Evolutionary conservation across 1,284 basidiomycete genomes (phyloP).

Genomic region (Cystobasidium sp.): DNA sequence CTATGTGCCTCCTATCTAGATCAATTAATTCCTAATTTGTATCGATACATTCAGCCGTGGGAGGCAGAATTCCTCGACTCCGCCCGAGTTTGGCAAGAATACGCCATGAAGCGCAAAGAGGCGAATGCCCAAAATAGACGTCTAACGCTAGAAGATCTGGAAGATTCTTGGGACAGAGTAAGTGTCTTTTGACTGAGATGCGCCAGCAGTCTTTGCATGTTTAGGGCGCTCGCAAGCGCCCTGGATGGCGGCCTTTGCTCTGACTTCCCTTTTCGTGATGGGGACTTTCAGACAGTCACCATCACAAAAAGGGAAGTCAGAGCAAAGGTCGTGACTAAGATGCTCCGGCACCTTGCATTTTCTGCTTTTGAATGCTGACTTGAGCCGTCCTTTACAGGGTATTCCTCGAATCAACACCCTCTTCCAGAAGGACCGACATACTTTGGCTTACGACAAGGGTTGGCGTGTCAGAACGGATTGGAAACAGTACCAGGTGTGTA

Average conservation of each 20-base stretch:
- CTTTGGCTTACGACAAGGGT: slow-evolving; percentile 87
- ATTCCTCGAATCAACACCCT: slow-evolving; percentile 96
- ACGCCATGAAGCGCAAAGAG: slow-evolving; percentile 99
- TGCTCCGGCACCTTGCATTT: no score
- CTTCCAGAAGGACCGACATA: slow-evolving; percentile 67
- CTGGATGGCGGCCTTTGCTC: no score
- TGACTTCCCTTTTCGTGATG: background rate
- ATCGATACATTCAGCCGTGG: slow-evolving; percentile 98
- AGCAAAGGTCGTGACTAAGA: no score
- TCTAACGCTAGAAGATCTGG: slow-evolving; percentile 55
- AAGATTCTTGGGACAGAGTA: slow-evolving; percentile 66
- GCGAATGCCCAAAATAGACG: slow-evolving; percentile 96
- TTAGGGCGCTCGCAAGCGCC: no score
- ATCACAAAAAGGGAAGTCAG: background rate
- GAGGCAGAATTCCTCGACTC: slow-evolving; percentile 98
- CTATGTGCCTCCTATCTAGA: background rate
- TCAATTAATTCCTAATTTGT: slow-evolving; percentile 93
- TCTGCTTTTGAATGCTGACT: no score
- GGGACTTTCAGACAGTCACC: background rate
- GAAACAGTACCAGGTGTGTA: slow-evolving; percentile 92
- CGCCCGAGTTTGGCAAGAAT: slow-evolving; percentile 98
- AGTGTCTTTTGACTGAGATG: background rate
- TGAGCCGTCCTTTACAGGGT: slow-evolving; percentile 60
- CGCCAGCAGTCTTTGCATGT: background rate
- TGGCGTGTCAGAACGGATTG: slow-evolving; percentile 76